Base-by-base conservation (phyloP, 2,329 filamentous ascomycete species). In the Drechslerella coelobrocha region DNA sequence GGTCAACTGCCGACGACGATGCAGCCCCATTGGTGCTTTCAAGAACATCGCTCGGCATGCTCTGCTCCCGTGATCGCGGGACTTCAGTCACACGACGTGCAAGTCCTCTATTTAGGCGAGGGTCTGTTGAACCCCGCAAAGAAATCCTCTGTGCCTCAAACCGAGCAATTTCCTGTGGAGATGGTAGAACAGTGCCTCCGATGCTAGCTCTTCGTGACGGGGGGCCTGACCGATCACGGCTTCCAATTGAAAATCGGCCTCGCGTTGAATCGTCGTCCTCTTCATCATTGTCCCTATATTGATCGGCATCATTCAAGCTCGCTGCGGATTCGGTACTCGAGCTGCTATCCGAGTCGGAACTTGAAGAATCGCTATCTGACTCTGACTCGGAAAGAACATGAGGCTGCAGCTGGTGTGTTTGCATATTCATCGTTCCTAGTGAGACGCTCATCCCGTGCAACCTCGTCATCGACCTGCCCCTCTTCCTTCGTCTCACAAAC, bases 371-470 rank as follows among this genome's bases (percentile, higher is more conserved):
- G 12, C 73, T 74, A 27, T 81, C 81, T 7, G 78, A 78, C 41
- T 81, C 81, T 34, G 79, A 76, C 19, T 80, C 79, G 29, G 82
- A 81, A 2, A 90, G 81, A 9, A 89, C 83, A 23, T 86, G 84
- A 62, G 85, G 83, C 7, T 86, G 83, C 1, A 95, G 79, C 61
- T 86, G 86, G 73, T 92, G 89, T 2, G 90, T 92, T 73, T 88
- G 87, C 79, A 93, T 92, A 63, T 73, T 76, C 48, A 76, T 54
- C n/a, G 74, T 71, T 5, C 66, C 66, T 5, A 71, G 24, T 5
- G 59, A 60, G 6, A 41, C 59, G 34, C 53, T 45, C 10, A 60
- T 23, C 1, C 66, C 66, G n/a, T 63, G 66, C 2, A 71, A 31
- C n/a, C 59, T 23, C 12, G 66, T 59, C 39, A 45, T 47, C 8